These are phyloP conservation scores for Cyberlindnera japonica DNA, from an alignment of 805 yeast genomes.

Conservation along the genomic window DNA sequence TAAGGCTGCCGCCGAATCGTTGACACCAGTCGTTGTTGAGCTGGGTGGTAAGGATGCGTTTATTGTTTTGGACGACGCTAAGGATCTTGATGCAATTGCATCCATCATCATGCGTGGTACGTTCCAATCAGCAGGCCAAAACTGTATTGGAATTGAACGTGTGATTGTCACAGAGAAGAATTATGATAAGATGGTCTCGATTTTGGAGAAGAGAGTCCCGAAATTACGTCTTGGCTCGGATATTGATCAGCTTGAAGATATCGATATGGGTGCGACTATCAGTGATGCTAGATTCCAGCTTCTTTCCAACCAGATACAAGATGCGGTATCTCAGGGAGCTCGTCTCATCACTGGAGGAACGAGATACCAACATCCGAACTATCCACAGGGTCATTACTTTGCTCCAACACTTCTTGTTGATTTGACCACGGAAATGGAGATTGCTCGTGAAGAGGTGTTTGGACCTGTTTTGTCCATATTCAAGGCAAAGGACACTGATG, in stretches of 20 bases:
- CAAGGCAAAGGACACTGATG: constrained; percentile 60
- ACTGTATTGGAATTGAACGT: constrained; percentile 96
- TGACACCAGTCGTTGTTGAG: constrained; percentile 94
- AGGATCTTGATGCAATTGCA: constrained; percentile 53
- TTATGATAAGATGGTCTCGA: constrained; percentile 58
- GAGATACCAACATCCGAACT: constrained; percentile 79
- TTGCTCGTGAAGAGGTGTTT: constrained; percentile 89
- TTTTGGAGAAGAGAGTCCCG: constrained; percentile 55
- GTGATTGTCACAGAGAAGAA: constrained; percentile 74
- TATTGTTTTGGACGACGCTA: constrained; percentile 77
- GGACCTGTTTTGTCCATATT: constrained; percentile 87
- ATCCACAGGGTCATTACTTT: constrained; percentile 94
- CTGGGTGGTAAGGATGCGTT: constrained; percentile 96
- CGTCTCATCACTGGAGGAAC: constrained; percentile 76
- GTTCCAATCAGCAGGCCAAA: constrained; percentile 96
- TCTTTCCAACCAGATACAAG: constrained; percentile 62
- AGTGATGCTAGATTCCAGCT: constrained; percentile 68
- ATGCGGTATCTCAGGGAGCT: constrained; percentile 83
- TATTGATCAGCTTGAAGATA: constrained; percentile 83
- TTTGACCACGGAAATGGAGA: constrained; percentile 69
- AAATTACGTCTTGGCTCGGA: constrained; percentile 80
- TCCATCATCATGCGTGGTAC: constrained; percentile 91
- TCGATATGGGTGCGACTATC: constrained; percentile 96
- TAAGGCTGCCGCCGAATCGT: constrained; percentile 73
- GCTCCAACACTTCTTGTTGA: constrained; percentile 84